Base-by-base conservation (phyloP, 2,329 filamentous ascomycete species). In the Cladosporium austrohemisphaericum region DNA sequence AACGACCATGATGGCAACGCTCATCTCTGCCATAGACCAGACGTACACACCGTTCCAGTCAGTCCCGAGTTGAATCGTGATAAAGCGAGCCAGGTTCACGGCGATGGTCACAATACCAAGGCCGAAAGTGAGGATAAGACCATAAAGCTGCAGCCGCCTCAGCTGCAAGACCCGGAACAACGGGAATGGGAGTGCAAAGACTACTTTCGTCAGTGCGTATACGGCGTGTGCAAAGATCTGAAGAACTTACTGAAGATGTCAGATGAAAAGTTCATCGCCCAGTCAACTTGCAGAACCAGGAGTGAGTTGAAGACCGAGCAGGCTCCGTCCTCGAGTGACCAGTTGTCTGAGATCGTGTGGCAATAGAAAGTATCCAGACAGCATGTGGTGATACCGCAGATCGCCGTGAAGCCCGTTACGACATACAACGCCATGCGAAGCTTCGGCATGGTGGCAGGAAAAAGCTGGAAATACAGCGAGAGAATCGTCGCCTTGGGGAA, bases 1-100 rank as follows among this genome's bases (percentile, higher is more conserved):
- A 10, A 41, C 38, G 25, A 41, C 38, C 5, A 41, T 41, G 16
- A 41, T 41, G 4, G 38, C 38, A 11, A 41, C 38, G 38, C 38
- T 41, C 38, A 41, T 41, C 23, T 41, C 38, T n/a, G 38, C 38
- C 38, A 41, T 41, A 16, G 25, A 29, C 38, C 38, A 41, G 4
- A 41, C 38, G 38, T 41, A 41, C 2, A 41, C 23, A 18, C 26
- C 26, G 26, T 41, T 41, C 38, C 38, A 41, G 18, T 41, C 38
- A 3, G 25, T 41, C 10, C 38, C 38, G 5, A 5, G 16, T 20
- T 41, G 38, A 6, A 41, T 31, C 4, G 38, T 41, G 38, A 41
- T 16, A 26, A 41, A 41, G 38, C 38, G 38, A 5, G 38, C 38
- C 8, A 41, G 25, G 16, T 41, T 41, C 14, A 41, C 38, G 16